Percentiles rank a stretch among this genome's conserved stretches.
phyloP scores from a whole-genome alignment of 176 grass and related monocot genomes.

The maize (Zea mays) region Zm-B73-REFERENCE-NAM-5.0 NC_050097.1:221377001-221377500 shows the following conservation, averaged over 20 bases:
- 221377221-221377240: constrained; percentile 90
- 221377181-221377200: constrained; percentile 51
- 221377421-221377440: constrained; percentile 96
- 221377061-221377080: constrained; percentile 89
- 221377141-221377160: background rate
- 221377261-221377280: constrained; percentile 99
- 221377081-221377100: constrained; percentile 85
- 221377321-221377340: constrained; percentile 81
- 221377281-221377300: constrained; percentile 97
- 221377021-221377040: constrained; percentile 96
- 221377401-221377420: constrained; percentile 92
- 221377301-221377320: constrained; percentile 84
- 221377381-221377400: constrained; percentile 93
- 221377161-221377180: background rate
- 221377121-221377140: constrained; percentile 5
- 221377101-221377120: constrained; percentile 84
- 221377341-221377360: constrained; percentile 93
- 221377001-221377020: constrained; percentile 88
- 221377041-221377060: constrained; percentile 54
- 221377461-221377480: constrained; percentile 97
- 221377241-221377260: constrained; percentile 90
- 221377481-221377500: constrained; percentile 91
- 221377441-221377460: constrained; percentile 85
- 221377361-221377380: constrained; percentile 88
- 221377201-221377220: constrained; percentile 98